Conservation (phyloP, 75 land plant genomes). For the Isoetes taiwanensis region DNA sequence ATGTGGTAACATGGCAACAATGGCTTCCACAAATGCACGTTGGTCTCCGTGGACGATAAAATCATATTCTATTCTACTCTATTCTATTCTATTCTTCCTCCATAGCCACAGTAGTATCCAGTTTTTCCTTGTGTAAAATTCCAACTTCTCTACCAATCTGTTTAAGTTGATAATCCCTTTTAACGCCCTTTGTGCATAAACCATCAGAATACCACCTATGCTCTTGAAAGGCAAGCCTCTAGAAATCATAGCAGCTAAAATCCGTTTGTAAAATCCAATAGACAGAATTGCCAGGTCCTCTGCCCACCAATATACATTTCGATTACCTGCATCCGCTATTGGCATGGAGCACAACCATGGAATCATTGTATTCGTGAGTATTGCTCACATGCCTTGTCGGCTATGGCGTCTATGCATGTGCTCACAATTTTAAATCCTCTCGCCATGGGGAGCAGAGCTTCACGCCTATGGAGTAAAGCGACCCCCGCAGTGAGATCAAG, state of each 20-base stretch:
- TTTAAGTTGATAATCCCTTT: constrained; percentile 20
- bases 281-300: constrained; percentile 50
- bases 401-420: constrained; percentile 63
- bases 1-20: too few relatives aligned
- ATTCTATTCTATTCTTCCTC: too few relatives aligned
- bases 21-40: too few relatives aligned
- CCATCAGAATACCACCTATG: constrained; percentile 42
- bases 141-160: too few relatives aligned
- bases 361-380: constrained; percentile 10
- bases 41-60: too few relatives aligned
- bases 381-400: constrained; percentile 49
- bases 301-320: constrained; percentile 59
- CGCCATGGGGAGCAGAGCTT: constrained; percentile 49
- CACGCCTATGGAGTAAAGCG: constrained; percentile 50
- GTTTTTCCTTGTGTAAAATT: too few relatives aligned
- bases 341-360: background rate
- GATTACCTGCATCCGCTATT: background rate
- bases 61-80: too few relatives aligned
- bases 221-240: constrained; percentile 33
- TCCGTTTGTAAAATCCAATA: constrained; percentile 37
- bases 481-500: constrained; percentile 43
- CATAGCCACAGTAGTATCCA: too few relatives aligned
- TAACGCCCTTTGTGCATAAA: constrained; percentile 55
- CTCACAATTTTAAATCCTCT: constrained; percentile 65
- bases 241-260: constrained; percentile 47